phyloP scores from a whole-genome alignment of 306 rosid species.

The Betula pendula region DNA sequence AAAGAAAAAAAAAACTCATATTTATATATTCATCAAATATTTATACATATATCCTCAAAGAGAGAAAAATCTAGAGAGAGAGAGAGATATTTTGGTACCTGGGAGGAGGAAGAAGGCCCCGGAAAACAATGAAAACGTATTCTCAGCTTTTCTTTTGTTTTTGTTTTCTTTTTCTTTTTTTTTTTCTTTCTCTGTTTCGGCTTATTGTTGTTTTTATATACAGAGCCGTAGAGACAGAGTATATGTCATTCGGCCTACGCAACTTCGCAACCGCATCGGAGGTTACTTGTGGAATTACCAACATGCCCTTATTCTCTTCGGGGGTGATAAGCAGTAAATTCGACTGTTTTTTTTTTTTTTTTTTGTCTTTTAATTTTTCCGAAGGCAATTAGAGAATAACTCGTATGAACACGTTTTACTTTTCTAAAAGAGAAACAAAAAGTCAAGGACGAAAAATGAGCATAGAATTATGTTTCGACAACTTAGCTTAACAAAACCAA shows the following conservation, averaged over 20 bases:
- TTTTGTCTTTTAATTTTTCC: neutral
- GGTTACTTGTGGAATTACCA: conserved; percentile 12
- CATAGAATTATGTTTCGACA: no score
- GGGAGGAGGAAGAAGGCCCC: conserved; percentile 44
- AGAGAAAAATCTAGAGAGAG: conserved; percentile 7
- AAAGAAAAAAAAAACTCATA: neutral
- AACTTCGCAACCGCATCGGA: conserved; percentile 30
- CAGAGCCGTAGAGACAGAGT: conserved; percentile 8
- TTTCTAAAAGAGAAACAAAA: no score
- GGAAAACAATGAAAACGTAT: conserved; percentile 30
- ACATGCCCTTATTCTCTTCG: conserved; percentile 25
- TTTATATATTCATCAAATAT: neutral
- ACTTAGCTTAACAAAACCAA: no score
- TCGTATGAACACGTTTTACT: no score
- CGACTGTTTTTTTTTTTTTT: neutral
- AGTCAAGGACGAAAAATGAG: no score
- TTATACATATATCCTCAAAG: neutral
- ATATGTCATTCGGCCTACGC: conserved; percentile 37
- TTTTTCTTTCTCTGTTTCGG: conserved; percentile 18
- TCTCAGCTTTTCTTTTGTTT: no score
- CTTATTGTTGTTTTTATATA: conserved; percentile 15
- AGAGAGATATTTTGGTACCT: conserved; percentile 40
- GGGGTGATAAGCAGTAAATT: conserved; percentile 22
- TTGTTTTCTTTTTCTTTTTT: neutral
- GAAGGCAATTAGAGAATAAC: neutral